Base-by-base conservation (phyloP, 768 basidiomycete genomes). In the Mycena pura region DNA sequence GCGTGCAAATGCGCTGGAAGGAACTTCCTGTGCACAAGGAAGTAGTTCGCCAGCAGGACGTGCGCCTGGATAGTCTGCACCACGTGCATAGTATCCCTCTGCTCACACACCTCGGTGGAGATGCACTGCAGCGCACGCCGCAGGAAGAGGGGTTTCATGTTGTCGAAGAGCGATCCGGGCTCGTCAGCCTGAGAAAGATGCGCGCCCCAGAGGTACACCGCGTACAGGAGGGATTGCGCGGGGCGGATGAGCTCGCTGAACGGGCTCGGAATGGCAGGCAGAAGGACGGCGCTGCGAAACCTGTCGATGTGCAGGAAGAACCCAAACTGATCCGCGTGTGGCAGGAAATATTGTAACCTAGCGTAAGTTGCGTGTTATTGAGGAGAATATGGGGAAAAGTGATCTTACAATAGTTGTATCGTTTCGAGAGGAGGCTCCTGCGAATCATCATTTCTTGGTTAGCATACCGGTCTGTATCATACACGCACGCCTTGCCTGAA, bases 51-150 rank as follows among this genome's bases (percentile, higher is more conserved):
- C 6, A 61, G 60, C 10, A 61, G 52, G 15, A 61, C 22, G 40
- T 61, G 60, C 22, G 60, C 46, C 28, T 61, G 60, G 6, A 61
- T 55, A 2, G 39, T 61, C 10, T 61, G 46, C 38, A 61, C 1
- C 5, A 29, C 38, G 27, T 55, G 38, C 8, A 8, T 19, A 2
- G 44, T 15, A 17, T 52, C 45, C 13, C 22, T 14, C 14, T 38
- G 17, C 0, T 17, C 24, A 22, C 27, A 24, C 7, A 29, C 52
- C 9, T 48, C 52, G 39, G 53, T 49, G 0, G 52, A 39, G 19
- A 49, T 10, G 19, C n/a, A n/a, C 15, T 48, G 38, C 39, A 61
- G 38, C 24, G 60, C 60, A 6, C 46, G 52, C 2, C 4, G 4
- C 7, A 61, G 53, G 36, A 61, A 49, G 10, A 29, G 3, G 22